These are phyloP conservation scores for Albophoma yamanashiensis DNA, from an alignment of 2,329 filamentous ascomycete genomes.

Conservation along the genomic window DNA sequence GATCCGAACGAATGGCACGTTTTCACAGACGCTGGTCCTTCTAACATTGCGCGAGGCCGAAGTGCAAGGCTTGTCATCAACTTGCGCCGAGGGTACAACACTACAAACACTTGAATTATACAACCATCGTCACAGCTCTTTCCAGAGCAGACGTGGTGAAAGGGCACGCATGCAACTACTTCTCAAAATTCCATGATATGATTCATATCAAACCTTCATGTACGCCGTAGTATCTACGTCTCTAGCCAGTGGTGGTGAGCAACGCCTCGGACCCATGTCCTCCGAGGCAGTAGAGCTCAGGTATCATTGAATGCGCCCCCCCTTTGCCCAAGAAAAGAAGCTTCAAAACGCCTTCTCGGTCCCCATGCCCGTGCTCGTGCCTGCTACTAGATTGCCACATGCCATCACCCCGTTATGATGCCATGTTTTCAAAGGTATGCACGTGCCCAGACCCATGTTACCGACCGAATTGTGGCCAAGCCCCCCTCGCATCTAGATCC, in stretches of 20 bases:
- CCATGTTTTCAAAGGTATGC: not conserved
- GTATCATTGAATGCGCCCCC: not conserved
- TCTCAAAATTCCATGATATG: not conserved
- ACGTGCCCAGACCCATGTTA: not conserved
- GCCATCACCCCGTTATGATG: not conserved
- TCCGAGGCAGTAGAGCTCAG: not conserved
- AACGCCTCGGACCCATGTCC: not conserved
- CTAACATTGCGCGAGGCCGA: too few relatives aligned
- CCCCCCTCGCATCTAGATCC: slow-evolving; percentile 15
- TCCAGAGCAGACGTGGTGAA: not conserved
- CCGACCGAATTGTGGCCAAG: not conserved
- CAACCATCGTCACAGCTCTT: too few relatives aligned
- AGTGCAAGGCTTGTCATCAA: too few relatives aligned
- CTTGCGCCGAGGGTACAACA: too few relatives aligned
- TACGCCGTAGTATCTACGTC: not conserved
- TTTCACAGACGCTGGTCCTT: too few relatives aligned
- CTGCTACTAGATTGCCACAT: not conserved
- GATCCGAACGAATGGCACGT: too few relatives aligned
- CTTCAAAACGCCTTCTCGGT: not conserved
- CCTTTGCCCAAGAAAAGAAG: not conserved
- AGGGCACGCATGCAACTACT: not conserved
- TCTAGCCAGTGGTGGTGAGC: not conserved
- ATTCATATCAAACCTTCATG: not conserved
- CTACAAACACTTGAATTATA: too few relatives aligned
- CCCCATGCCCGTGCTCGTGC: not conserved